Conservation (phyloP, 2,329 filamentous ascomycete genomes). For the Aureobasidium sp. region DNA sequence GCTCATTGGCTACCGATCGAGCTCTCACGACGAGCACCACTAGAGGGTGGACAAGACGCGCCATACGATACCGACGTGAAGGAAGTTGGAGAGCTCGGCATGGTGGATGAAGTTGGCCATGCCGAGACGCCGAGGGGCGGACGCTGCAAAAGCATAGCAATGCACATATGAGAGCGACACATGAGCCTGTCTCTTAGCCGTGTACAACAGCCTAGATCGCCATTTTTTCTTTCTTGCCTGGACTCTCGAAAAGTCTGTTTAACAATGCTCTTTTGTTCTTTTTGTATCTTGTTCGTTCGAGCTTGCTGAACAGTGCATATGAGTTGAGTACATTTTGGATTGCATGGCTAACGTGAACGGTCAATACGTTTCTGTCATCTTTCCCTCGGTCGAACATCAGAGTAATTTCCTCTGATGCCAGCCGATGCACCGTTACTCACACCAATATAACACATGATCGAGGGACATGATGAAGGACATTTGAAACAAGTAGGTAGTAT, state of each 20-base stretch:
- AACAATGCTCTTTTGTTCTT: neutral
- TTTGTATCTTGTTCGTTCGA: neutral
- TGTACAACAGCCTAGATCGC: conserved; percentile 14
- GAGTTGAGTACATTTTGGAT: neutral
- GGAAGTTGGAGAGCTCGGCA: neutral
- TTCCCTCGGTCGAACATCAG: too few species aligned
- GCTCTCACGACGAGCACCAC: conserved; percentile 13
- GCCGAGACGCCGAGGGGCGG: conserved; percentile 3
- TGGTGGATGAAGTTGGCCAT: neutral
- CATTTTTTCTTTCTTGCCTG: neutral
- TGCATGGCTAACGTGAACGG: neutral
- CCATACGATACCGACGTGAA: conserved; percentile 6
- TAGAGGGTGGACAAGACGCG: neutral
- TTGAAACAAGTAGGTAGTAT: too few species aligned
- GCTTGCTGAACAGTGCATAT: neutral
- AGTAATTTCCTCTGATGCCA: too few species aligned
- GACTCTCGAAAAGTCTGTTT: conserved; percentile 7
- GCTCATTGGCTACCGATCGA: conserved; percentile 70
- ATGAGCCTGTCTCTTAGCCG: conserved; percentile 7
- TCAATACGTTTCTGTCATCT: neutral
- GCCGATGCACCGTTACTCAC: too few species aligned
- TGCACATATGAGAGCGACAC: conserved; percentile 7
- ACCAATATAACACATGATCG: too few species aligned
- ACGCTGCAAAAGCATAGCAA: conserved; percentile 5
- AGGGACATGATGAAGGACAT: too few species aligned